Conservation (phyloP, 371 early-diverging fungal genomes). For the Apophysomyces variabilis region DNA sequence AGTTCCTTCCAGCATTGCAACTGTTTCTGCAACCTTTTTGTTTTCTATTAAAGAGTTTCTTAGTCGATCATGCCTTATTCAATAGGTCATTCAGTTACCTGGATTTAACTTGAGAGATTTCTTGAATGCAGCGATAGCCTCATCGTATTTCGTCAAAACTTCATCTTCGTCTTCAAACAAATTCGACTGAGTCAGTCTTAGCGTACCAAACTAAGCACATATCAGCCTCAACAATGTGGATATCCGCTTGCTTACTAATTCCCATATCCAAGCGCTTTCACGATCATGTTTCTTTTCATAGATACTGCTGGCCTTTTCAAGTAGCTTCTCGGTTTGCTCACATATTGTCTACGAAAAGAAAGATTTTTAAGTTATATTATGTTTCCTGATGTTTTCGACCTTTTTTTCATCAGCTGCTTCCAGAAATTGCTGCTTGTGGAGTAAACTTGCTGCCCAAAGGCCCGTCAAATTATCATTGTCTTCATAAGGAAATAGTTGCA, state of each 20-base stretch:
- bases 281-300: slow-evolving; percentile 24
- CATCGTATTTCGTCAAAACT: slow-evolving; percentile 28
- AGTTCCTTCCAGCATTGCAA: slow-evolving; percentile 18
- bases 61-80: too few relatives aligned
- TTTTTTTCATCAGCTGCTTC: slow-evolving; percentile 22
- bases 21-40: slow-evolving; percentile 16
- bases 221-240: neutral
- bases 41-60: slow-evolving; percentile 10
- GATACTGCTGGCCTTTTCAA: slow-evolving; percentile 23
- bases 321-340: slow-evolving; percentile 23
- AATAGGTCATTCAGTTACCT: slow-evolving; percentile 15
- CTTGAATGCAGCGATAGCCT: slow-evolving; percentile 40
- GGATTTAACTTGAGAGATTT: slow-evolving; percentile 37
- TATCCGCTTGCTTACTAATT: slow-evolving; percentile 31
- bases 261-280: slow-evolving; percentile 40
- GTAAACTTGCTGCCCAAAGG: slow-evolving; percentile 39
- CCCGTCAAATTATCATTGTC: slow-evolving; percentile 29
- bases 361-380: neutral
- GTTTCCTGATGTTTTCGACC: neutral
- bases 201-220: slow-evolving; percentile 35
- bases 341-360: slow-evolving; percentile 8
- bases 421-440: slow-evolving; percentile 32
- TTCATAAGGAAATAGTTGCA: slow-evolving; percentile 30
- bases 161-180: slow-evolving; percentile 46
- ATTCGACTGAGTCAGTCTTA: slow-evolving; percentile 38